Percentiles rank a stretch among this genome's conserved stretches.
phyloP scores from a whole-genome alignment of 805 yeast species.

The Komagataella pastoris region DNA sequence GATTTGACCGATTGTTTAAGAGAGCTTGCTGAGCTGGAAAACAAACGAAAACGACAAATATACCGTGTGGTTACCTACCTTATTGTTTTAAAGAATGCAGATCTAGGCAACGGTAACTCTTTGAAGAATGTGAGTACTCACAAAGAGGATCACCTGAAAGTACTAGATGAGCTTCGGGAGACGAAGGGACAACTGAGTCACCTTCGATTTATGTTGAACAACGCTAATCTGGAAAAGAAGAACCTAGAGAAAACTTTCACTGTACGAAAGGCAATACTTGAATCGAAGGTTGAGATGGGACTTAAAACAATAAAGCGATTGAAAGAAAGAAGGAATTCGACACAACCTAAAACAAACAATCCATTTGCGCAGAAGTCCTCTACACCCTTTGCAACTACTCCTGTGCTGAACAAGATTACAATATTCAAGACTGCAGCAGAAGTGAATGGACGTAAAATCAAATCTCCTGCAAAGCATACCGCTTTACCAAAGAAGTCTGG shows the following conservation, averaged over 20 bases:
- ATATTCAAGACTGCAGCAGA: slow-evolving; percentile 1
- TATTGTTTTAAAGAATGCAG: neutral
- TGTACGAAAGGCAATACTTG: slow-evolving; percentile 3
- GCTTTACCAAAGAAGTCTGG: neutral
- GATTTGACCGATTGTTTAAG: neutral
- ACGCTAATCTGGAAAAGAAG: slow-evolving; percentile 2
- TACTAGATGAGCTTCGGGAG: neutral
- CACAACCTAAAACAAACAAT: slow-evolving; percentile 1
- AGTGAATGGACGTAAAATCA: slow-evolving; percentile 1
- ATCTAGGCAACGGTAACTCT: neutral
- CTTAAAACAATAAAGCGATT: slow-evolving; percentile 2
- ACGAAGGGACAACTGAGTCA: neutral
- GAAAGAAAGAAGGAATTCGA: slow-evolving; percentile 1
- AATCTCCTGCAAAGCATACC: neutral
- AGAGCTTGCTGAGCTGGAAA: neutral
- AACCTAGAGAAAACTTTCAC: slow-evolving; percentile 2
- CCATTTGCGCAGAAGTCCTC: slow-evolving; percentile 2
- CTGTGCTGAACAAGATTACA: slow-evolving; percentile 7
- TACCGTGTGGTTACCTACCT: neutral
- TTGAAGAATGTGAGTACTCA: neutral
- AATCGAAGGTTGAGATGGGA: slow-evolving; percentile 4
- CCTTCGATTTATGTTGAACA: neutral
- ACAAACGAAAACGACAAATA: neutral
- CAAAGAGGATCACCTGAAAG: neutral
- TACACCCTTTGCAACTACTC: slow-evolving; percentile 9